Percentiles rank a stretch among this genome's conserved stretches.
phyloP scores from a whole-genome alignment of 73 alveolate genomes.

The Paramecium tetraurelia region DNA sequence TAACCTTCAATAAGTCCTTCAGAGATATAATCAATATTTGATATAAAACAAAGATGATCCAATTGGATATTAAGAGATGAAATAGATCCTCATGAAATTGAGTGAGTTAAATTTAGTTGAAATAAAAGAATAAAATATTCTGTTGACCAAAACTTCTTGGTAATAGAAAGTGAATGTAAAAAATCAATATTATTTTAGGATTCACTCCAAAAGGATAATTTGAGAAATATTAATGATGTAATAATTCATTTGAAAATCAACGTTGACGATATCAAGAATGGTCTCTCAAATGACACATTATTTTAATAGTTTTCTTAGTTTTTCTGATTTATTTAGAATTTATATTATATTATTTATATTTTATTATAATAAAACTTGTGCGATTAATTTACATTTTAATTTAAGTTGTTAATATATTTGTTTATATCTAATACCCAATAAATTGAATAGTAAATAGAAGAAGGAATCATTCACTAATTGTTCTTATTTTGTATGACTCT shows the following conservation, averaged over 20 bases:
- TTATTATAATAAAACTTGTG: too few species aligned
- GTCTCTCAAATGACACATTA: constrained; percentile 72
- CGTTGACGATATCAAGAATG: constrained; percentile 68
- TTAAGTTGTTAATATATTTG: too few species aligned
- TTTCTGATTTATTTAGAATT: background rate
- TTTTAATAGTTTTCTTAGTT: constrained; percentile 39
- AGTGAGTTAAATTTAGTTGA: background rate
- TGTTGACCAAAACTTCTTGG: constrained; percentile 9
- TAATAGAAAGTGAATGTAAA: background rate
- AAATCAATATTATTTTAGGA: background rate
- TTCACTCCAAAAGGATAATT: constrained; percentile 69
- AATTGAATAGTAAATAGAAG: too few species aligned
- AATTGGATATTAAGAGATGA: background rate
- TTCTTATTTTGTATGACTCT: too few species aligned
- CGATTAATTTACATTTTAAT: background rate
- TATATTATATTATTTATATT: too few species aligned
- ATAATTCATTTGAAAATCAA: constrained; percentile 83
- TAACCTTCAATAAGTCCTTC: background rate
- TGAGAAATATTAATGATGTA: constrained; percentile 87
- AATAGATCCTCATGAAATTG: background rate
- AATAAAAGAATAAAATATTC: constrained; percentile 26
- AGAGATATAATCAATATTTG: background rate
- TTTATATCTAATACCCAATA: too few species aligned
- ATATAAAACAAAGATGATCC: background rate
- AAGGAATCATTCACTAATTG: too few species aligned